Evolutionary conservation across 1,284 basidiomycete genomes (phyloP).

Genomic region (Mycosarcoma maydis): DNA sequence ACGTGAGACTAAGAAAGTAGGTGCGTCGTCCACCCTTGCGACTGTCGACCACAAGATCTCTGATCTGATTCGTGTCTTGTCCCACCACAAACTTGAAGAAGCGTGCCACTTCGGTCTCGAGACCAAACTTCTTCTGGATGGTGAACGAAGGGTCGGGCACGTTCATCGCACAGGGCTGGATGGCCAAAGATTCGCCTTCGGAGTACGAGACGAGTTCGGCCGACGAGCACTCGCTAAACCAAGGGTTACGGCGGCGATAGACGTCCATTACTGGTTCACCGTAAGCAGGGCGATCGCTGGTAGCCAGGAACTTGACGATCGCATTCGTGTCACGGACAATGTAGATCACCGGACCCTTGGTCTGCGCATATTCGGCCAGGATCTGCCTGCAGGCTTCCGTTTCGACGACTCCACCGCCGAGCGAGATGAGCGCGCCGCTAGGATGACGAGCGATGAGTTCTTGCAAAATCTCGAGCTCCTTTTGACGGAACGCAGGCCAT

Average conservation of each 20-base stretch:
- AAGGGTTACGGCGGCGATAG: constrained; percentile 82
- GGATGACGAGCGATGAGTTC: constrained; percentile 64
- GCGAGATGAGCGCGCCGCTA: constrained; percentile 72
- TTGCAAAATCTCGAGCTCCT: constrained; percentile 67
- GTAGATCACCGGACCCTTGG: constrained; percentile 76
- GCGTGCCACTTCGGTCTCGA: constrained; percentile 69
- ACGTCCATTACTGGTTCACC: constrained; percentile 83
- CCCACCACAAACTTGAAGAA: constrained; percentile 93
- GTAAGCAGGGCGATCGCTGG: constrained; percentile 78
- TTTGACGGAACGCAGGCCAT: constrained; percentile 79
- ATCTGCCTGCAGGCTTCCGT: constrained; percentile 73
- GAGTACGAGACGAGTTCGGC: constrained; percentile 83
- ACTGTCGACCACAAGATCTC: constrained; percentile 68
- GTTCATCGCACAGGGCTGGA: constrained; percentile 34
- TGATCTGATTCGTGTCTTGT: constrained; percentile 75
- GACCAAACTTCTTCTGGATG: constrained; percentile 60
- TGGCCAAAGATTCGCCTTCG: constrained; percentile 43
- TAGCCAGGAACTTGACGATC: constrained; percentile 81
- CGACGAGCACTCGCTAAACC: constrained; percentile 85
- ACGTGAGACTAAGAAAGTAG: constrained; percentile 91
- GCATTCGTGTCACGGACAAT: constrained; percentile 77
- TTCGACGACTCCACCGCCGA: constrained; percentile 97
- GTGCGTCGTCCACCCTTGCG: constrained; percentile 68
- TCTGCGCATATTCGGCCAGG: constrained; percentile 76
- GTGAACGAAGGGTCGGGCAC: constrained; percentile 46